These are phyloP conservation scores for Malassezia sympodialis DNA, from an alignment of 1,284 basidiomycete species.

Conservation along the genomic window DNA sequence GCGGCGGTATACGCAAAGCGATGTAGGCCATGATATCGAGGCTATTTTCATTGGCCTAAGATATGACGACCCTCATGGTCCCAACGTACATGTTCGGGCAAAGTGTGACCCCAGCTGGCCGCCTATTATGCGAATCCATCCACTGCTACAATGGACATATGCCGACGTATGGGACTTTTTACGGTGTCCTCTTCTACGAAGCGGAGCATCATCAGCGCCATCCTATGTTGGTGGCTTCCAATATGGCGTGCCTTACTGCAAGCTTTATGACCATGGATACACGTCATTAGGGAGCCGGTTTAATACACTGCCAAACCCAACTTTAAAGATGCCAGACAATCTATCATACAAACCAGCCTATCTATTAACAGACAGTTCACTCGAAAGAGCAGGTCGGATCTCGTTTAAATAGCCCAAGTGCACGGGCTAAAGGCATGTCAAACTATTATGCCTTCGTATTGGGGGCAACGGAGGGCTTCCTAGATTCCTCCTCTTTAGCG, in stretches of 20 bases:
- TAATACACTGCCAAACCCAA: slow-evolving; percentile 86
- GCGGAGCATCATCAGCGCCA: background rate
- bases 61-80: slow-evolving; percentile 76
- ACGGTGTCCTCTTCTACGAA: slow-evolving; percentile 58
- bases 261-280: slow-evolving; percentile 84
- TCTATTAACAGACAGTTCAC: slow-evolving; percentile 62
- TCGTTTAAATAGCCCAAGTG: background rate
- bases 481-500: background rate
- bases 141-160: slow-evolving; percentile 91
- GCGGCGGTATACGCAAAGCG: slow-evolving; percentile 56
- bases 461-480: background rate
- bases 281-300: slow-evolving; percentile 89
- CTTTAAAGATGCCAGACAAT: slow-evolving; percentile 52
- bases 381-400: slow-evolving; percentile 56
- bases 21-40: slow-evolving; percentile 52
- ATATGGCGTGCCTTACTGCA: slow-evolving; percentile 59
- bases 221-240: slow-evolving; percentile 21
- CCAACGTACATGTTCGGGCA: slow-evolving; percentile 19
- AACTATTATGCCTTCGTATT: background rate
- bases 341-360: slow-evolving; percentile 61
- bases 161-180: slow-evolving; percentile 80
- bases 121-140: slow-evolving; percentile 77
- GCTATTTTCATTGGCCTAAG: slow-evolving; percentile 84
- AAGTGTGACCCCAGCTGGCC: slow-evolving; percentile 62
- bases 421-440: background rate